These are phyloP conservation scores for Pezicula carpinea DNA, from an alignment of 2,329 filamentous ascomycete genomes.

Conservation along the genomic window DNA sequence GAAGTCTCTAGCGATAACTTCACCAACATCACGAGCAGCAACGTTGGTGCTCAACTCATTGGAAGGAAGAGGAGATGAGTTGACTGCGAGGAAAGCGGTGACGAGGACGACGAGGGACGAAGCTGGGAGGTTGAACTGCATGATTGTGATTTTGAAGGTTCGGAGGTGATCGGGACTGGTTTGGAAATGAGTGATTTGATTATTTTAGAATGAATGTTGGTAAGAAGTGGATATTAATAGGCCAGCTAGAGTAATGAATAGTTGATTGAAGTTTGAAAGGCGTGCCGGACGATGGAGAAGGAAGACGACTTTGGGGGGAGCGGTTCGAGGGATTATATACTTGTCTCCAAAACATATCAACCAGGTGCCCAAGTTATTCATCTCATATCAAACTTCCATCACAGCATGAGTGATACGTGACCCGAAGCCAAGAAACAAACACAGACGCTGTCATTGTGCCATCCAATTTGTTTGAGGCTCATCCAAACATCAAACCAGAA, in stretches of 20 bases:
- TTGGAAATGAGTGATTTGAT: background rate
- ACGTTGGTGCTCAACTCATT: background rate
- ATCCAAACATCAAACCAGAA: background rate
- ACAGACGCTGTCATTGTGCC: background rate
- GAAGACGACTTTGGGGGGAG: background rate
- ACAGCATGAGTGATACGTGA: background rate
- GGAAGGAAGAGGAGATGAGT: background rate
- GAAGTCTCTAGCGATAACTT: background rate
- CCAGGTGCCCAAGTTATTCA: background rate
- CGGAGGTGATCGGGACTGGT: no score
- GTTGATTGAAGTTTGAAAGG: background rate
- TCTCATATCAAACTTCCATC: background rate
- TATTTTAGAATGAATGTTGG: background rate
- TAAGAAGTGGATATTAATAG: background rate
- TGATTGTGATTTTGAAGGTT: background rate
- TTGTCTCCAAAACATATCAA: background rate
- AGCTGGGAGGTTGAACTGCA: background rate
- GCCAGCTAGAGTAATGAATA: background rate
- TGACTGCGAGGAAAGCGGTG: background rate
- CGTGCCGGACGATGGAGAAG: background rate
- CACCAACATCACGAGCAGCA: background rate
- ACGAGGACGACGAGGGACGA: background rate
- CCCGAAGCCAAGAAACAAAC: background rate
- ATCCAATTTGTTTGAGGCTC: background rate
- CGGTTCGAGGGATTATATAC: background rate